These are phyloP conservation scores for Penicillium griseofulvum DNA, from an alignment of 2,329 filamentous ascomycete species.

Conservation along the genomic window DNA sequence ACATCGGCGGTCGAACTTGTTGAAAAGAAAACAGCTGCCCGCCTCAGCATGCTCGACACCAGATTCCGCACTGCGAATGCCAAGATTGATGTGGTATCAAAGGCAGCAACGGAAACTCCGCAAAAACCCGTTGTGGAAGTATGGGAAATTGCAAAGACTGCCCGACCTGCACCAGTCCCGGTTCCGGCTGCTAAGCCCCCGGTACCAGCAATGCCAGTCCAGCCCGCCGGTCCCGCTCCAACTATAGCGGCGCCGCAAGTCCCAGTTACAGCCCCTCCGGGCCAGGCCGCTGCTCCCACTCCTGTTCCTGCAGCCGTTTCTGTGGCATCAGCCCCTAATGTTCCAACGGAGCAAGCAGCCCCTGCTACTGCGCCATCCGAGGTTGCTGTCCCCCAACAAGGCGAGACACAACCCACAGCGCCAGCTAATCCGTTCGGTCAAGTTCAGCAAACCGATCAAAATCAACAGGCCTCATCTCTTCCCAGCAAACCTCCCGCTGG, in stretches of 20 bases:
- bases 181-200: constrained; percentile 31
- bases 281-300: constrained; percentile 4
- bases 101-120: constrained; percentile 80
- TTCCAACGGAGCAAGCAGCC: background rate
- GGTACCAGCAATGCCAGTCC: constrained; percentile 19
- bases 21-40: constrained; percentile 70
- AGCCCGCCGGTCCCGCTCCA: constrained; percentile 22
- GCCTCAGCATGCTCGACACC: constrained; percentile 76
- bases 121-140: constrained; percentile 80
- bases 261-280: background rate
- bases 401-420: constrained; percentile 13
- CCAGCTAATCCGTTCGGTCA: constrained; percentile 29
- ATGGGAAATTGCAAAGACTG: constrained; percentile 74
- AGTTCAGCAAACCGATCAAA: constrained; percentile 22
- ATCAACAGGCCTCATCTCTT: constrained; percentile 25
- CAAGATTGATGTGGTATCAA: constrained; percentile 75
- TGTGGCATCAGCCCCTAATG: background rate
- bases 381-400: constrained; percentile 14
- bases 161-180: constrained; percentile 52
- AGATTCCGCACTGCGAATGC: constrained; percentile 62
- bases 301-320: constrained; percentile 2
- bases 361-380: background rate
- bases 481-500: constrained; percentile 37
- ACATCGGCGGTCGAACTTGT: constrained; percentile 66
- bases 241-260: constrained; percentile 9